A percentile compares a stretch with the other conserved stretches of the same genome.
These are phyloP conservation scores for Ensete ventricosum DNA, from an alignment of 176 grass and related monocot species.

Conservation along the genomic window DNA sequence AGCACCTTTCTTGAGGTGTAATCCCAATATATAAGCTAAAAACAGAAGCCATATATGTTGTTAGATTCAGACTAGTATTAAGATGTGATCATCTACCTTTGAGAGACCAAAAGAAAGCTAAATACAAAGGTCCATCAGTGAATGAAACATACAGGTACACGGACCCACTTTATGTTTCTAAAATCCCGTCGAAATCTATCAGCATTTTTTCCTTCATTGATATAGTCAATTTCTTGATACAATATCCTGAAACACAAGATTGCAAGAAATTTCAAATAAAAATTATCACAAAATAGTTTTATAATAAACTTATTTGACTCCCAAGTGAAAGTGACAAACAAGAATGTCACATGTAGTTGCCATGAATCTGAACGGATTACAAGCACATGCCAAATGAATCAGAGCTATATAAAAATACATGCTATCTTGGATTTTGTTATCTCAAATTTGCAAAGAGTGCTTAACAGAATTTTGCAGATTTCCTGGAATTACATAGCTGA, in stretches of 20 bases:
- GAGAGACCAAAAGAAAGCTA: background rate
- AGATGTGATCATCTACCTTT: background rate
- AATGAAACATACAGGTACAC: slow-evolving; percentile 74
- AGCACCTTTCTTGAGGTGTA: slow-evolving; percentile 82
- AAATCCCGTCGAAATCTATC: slow-evolving; percentile 96
- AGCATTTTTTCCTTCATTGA: slow-evolving; percentile 98
- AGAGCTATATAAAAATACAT: no score
- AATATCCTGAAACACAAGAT: slow-evolving; percentile 64
- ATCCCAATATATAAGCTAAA: slow-evolving; percentile 90
- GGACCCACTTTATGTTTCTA: slow-evolving; percentile 97
- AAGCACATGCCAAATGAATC: no score
- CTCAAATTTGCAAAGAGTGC: no score
- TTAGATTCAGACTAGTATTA: background rate
- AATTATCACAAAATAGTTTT: background rate
- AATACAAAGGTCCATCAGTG: slow-evolving; percentile 3
- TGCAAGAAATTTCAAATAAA: background rate
- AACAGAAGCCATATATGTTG: slow-evolving; percentile 6
- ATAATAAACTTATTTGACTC: no score
- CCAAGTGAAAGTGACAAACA: no score
- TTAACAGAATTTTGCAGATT: no score
- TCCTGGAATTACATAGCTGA: no score
- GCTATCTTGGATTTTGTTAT: no score
- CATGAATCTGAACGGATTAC: no score
- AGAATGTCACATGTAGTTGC: no score
- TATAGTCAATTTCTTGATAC: slow-evolving; percentile 98